Percentiles rank a stretch among this genome's conserved stretches.
phyloP scores from a whole-genome alignment of 2,329 filamentous ascomycete genomes.

The Trichoderma sp. region DNA sequence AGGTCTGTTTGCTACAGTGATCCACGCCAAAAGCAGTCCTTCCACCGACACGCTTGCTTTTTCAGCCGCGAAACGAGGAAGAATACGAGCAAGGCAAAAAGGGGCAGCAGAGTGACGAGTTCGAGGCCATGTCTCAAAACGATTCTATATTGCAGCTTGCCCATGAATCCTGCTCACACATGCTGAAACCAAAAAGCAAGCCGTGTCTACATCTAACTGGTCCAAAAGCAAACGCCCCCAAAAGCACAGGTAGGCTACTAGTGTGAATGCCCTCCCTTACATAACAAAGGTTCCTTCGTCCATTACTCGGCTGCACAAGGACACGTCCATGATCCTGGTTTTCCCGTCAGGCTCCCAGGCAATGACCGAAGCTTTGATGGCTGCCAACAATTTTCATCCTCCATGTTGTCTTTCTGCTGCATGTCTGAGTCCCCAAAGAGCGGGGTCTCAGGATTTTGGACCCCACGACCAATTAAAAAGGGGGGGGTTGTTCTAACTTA shows the following conservation, averaged over 20 bases:
- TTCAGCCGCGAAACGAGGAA: neutral
- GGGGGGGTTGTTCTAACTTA: neutral
- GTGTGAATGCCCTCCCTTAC: conserved; percentile 12
- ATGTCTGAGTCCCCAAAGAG: neutral
- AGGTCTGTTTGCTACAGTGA: neutral
- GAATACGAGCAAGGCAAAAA: neutral
- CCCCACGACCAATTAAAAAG: neutral
- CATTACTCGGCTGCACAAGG: neutral
- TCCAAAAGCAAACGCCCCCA: conserved; percentile 12
- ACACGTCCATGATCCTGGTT: neutral
- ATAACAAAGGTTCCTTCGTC: neutral
- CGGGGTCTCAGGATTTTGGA: neutral
- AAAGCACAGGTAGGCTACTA: conserved; percentile 2
- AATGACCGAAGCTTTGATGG: neutral
- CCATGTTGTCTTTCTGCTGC: neutral
- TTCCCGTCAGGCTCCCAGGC: neutral
- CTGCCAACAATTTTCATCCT: neutral
- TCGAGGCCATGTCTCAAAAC: neutral
- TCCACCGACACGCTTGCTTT: neutral
- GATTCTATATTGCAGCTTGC: conserved; percentile 15
- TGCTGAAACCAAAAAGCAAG: conserved; percentile 18
- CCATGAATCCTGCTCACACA: conserved; percentile 13
- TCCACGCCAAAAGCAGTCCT: neutral
- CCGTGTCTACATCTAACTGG: conserved; percentile 20
- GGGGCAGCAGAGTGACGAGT: neutral